A percentile compares a stretch with the other conserved stretches of the same genome.
Conservation (phyloP, 139 green algal genomes). For the Chlamydomonas urium region DNA sequence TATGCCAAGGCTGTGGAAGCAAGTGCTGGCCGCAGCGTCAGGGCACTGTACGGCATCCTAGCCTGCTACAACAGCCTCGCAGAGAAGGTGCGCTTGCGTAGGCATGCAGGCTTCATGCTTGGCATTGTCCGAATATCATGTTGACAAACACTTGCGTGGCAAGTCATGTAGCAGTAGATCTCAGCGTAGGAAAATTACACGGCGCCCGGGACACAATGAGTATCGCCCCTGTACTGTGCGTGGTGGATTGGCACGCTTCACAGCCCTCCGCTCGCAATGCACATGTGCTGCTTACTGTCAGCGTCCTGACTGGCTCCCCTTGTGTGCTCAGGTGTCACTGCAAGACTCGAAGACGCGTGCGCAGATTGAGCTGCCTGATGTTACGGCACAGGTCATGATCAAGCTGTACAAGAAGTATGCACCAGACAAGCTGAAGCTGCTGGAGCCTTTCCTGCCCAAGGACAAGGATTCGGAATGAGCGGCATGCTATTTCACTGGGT, state of each 20-base stretch:
- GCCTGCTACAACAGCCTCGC: conserved; percentile 44
- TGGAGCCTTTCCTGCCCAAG: conserved; percentile 44
- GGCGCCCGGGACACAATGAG: no score
- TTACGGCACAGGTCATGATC: conserved; percentile 48
- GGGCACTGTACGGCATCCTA: conserved; percentile 41
- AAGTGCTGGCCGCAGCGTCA: conserved; percentile 31
- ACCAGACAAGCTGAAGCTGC: conserved; percentile 51
- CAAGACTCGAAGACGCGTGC: conserved; percentile 37
- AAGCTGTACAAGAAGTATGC: conserved; percentile 55
- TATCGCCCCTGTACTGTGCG: no score
- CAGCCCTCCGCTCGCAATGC: no score
- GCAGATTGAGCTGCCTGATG: conserved; percentile 47
- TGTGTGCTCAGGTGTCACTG: conserved; percentile 34
- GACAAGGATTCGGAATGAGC: no score
- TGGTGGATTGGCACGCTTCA: no score
- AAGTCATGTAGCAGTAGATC: no score
- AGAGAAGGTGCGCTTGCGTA: conserved; percentile 47
- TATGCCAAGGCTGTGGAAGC: conserved; percentile 73
- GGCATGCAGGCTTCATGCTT: no score
- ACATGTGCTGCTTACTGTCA: not conserved
- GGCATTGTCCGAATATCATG: no score
- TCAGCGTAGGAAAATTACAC: no score
- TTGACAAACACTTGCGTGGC: no score
- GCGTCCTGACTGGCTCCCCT: not conserved
- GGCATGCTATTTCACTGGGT: no score